A percentile compares a stretch with the other conserved stretches of the same genome.
Conservation (phyloP, 306 rosid genomes). For the Canavalia ensiformis region DNA sequence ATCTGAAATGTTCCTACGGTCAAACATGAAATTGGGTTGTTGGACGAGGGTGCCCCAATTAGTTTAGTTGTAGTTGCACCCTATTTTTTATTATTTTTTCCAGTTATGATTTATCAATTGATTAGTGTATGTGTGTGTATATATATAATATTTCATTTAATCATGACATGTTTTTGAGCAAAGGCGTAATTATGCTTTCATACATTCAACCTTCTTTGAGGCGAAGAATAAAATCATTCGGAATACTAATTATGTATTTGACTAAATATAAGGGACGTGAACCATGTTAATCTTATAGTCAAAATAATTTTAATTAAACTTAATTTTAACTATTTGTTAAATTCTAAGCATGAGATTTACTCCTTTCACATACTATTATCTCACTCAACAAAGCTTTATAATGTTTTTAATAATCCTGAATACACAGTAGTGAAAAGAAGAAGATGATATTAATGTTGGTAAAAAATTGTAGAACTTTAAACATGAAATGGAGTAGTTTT, state of each 20-base stretch:
- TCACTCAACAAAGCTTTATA: too few species aligned
- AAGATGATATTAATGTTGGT: background rate
- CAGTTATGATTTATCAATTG: constrained; percentile 21
- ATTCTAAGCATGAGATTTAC: too few species aligned
- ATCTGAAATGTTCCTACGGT: constrained; percentile 36
- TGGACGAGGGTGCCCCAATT: constrained; percentile 38
- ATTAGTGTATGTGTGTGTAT: background rate
- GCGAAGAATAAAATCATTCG: background rate
- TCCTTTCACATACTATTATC: too few species aligned
- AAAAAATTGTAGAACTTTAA: background rate
- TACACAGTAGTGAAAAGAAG: too few species aligned
- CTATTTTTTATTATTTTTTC: background rate
- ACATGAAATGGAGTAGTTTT: background rate
- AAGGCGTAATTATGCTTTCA: constrained; percentile 5
- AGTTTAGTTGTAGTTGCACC: constrained; percentile 42
- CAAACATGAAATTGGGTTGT: constrained; percentile 53
- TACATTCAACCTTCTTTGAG: constrained; percentile 3
- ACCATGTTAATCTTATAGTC: too few species aligned
- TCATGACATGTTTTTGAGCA: background rate
- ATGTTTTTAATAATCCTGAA: too few species aligned
- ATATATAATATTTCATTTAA: background rate
- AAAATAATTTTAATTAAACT: too few species aligned
- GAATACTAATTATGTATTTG: background rate
- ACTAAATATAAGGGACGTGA: too few species aligned
- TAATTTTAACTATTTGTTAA: too few species aligned